Base-by-base conservation (phyloP, 2,329 filamentous ascomycete genomes). In the Cercospora canescens region DNA sequence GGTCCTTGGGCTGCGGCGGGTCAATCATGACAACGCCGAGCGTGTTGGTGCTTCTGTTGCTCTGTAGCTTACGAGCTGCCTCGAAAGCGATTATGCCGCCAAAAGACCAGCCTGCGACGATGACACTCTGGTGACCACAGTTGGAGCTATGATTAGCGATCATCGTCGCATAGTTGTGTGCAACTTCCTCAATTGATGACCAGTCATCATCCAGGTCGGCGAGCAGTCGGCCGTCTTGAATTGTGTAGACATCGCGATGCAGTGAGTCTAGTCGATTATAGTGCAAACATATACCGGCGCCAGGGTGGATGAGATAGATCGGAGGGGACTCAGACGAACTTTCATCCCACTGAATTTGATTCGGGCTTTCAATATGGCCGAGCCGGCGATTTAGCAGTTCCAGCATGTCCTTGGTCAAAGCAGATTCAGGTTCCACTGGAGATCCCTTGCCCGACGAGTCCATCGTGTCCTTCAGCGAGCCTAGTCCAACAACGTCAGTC, bases 11-110 rank as follows among this genome's bases (percentile, higher is more conserved):
- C 30, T 58, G 63, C 5, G 63, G 63, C 18, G 63, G 48, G n/a
- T 65, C 63, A 9, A 65, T 61, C 52, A 65, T 18, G 50, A 65
- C 30, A 14, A 65, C 63, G 7, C 63, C 63, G 21, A 41, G 18
- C 16, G 60, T 58, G 28, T 18, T 32, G 3, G 39, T 18, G 8
- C 14, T 48, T 14, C n/a, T 28, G 14, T 45, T 26, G 14, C n/a
- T 30, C 11, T 34, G 37, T 18, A 65, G 26, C n/a, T 35, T 52
- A 1, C 63, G 35, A 18, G 63, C 63, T 14, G 63, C 58, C n/a
- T 65, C 63, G 48, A 65, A 65, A 2, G 57, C 63, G 21, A 65
- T 57, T 21, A 65, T 61, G 11, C 63, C 63, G 30, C 63, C 63
- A 35, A 65, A 65, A 30, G 63, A 65, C 57, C 58, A 65, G 34